phyloP scores from a whole-genome alignment of 208 protist genomes.

The Leishmania major region DNA sequence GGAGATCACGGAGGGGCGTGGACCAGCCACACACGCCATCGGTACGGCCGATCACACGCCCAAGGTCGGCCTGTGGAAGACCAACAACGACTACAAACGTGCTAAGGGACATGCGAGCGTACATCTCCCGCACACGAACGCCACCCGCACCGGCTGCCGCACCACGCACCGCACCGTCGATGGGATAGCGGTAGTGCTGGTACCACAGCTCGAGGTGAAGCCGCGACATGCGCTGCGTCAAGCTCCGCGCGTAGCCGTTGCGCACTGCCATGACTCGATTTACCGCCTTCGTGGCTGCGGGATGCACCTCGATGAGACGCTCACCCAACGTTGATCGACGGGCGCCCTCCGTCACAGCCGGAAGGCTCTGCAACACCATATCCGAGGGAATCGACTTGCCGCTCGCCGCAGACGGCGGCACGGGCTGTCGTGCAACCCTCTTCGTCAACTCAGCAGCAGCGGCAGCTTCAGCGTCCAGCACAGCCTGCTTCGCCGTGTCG shows the following conservation, averaged over 20 bases:
- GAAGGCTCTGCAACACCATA: slow-evolving; percentile 48
- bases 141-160: background rate
- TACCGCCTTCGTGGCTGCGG: slow-evolving; percentile 23
- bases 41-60: slow-evolving; percentile 18
- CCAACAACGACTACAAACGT: slow-evolving; percentile 85
- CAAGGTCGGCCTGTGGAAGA: slow-evolving; percentile 56
- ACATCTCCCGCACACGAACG: slow-evolving; percentile 45
- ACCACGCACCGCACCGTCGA: background rate
- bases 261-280: slow-evolving; percentile 58
- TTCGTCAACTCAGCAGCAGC: background rate
- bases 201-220: slow-evolving; percentile 85
- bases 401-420: slow-evolving; percentile 6
- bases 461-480: slow-evolving; percentile 23
- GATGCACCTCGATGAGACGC: slow-evolving; percentile 23
- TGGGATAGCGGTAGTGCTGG: slow-evolving; percentile 42
- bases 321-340: slow-evolving; percentile 24
- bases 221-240: slow-evolving; percentile 50
- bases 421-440: background rate
- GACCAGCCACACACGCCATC: slow-evolving; percentile 34
- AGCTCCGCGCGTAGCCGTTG: slow-evolving; percentile 71
- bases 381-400: slow-evolving; percentile 22
- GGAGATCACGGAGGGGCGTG: slow-evolving; percentile 50
- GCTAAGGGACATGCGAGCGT: slow-evolving; percentile 76
- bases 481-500: slow-evolving; percentile 32
- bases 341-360: slow-evolving; percentile 35